A percentile compares a stretch with the other conserved stretches of the same genome.
phyloP scores from a whole-genome alignment of 768 basidiomycete genomes.

The Tylopilus vinaceipallidus region DNA sequence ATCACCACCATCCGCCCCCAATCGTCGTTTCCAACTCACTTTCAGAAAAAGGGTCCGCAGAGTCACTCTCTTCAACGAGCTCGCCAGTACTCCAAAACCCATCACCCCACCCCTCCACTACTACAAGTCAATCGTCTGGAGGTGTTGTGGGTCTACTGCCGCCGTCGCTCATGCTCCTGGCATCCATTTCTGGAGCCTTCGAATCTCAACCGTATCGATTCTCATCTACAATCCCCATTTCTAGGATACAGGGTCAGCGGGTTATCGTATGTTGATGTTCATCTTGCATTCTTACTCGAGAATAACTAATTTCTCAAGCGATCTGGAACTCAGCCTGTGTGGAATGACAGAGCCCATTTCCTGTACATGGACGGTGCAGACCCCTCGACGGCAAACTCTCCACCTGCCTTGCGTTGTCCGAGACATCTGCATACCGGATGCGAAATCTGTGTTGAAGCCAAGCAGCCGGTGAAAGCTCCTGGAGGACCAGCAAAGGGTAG shows the following conservation, averaged over 20 bases:
- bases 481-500: conserved; percentile 26
- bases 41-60: conserved; percentile 26
- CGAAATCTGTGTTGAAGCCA: conserved; percentile 74
- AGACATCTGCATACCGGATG: conserved; percentile 73
- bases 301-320: conserved; percentile 6
- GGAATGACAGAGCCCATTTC: conserved; percentile 41
- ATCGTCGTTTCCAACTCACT: conserved; percentile 29
- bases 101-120: conserved; percentile 26
- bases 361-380: conserved; percentile 64
- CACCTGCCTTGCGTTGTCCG: conserved; percentile 64
- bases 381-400: conserved; percentile 58
- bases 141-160: conserved; percentile 21
- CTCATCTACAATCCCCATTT: conserved; percentile 4
- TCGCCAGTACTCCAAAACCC: conserved; percentile 24
- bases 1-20: conserved; percentile 35
- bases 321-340: conserved; percentile 20
- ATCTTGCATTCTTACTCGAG: neutral
- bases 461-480: conserved; percentile 29
- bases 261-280: conserved; percentile 11
- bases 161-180: conserved; percentile 29
- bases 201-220: conserved; percentile 5
- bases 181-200: conserved; percentile 27
- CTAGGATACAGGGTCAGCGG: conserved; percentile 8
- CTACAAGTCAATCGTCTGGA: conserved; percentile 19
- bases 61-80: conserved; percentile 17